A percentile compares a stretch with the other conserved stretches of the same genome.
Evolutionary conservation across 2,329 filamentous ascomycete genomes (phyloP).

Genomic region (Diplodia seriata): DNA sequence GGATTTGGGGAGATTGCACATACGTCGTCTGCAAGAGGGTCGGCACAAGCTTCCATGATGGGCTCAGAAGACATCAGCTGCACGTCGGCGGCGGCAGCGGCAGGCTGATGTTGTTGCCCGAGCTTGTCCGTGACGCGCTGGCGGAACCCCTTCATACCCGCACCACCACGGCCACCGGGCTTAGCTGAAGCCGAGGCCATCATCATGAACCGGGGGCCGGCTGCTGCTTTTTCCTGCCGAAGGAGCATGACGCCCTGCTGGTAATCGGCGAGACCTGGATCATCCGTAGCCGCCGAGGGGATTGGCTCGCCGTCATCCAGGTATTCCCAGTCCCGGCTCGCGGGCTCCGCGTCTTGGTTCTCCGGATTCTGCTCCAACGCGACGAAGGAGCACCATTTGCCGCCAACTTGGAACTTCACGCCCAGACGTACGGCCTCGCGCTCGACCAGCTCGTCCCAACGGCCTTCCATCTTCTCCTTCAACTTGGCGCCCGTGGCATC

Average conservation of each 20-base stretch:
- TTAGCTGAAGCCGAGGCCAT: too few relatives aligned
- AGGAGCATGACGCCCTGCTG: background rate
- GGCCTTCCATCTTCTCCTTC: constrained; percentile 54
- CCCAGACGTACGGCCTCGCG: constrained; percentile 71
- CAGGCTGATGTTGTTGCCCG: too few relatives aligned
- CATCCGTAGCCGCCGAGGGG: background rate
- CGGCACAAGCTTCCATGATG: too few relatives aligned
- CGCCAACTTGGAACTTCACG: constrained; percentile 69
- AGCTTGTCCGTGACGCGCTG: too few relatives aligned
- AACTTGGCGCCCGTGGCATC: constrained; percentile 48
- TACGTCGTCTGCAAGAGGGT: too few relatives aligned
- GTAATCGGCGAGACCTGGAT: background rate
- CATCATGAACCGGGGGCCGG: fast-evolving
- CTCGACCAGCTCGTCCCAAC: constrained; percentile 67
- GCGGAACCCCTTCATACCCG: too few relatives aligned
- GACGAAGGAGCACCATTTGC: constrained; percentile 76
- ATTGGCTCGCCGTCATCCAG: constrained; percentile 1
- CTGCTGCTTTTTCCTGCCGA: background rate
- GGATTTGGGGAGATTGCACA: too few relatives aligned
- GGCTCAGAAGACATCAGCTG: too few relatives aligned
- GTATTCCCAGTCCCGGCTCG: constrained; percentile 32
- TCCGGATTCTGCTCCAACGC: constrained; percentile 59
- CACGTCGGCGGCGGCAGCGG: too few relatives aligned
- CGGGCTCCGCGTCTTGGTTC: background rate
- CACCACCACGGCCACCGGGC: background rate